These are phyloP conservation scores for Kappamyces sp. DNA, from an alignment of 192 early-diverging fungal species.

Conservation along the genomic window DNA sequence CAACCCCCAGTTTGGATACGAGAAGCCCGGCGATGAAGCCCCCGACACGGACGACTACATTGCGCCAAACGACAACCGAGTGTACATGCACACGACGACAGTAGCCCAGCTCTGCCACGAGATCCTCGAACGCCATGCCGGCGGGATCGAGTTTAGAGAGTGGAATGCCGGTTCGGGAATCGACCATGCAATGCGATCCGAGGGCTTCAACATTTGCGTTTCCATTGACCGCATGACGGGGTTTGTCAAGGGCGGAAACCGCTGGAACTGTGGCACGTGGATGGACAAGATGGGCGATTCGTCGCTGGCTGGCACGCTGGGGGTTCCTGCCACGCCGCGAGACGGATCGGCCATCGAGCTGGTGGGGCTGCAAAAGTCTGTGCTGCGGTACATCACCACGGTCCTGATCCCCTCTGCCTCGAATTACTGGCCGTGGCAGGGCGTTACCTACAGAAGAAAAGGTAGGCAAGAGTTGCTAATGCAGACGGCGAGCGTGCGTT, in stretches of 20 bases:
- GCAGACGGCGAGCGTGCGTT: constrained; percentile 17
- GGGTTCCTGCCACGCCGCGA: constrained; percentile 85
- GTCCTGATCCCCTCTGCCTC: constrained; percentile 6
- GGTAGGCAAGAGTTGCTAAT: background rate
- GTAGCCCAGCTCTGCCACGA: constrained; percentile 87
- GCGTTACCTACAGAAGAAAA: constrained; percentile 18
- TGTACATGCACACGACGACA: constrained; percentile 62
- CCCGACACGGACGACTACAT: constrained; percentile 35
- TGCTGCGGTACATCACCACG: constrained; percentile 21
- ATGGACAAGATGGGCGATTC: constrained; percentile 96
- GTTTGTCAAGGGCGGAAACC: constrained; percentile 79
- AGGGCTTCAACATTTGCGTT: constrained; percentile 81
- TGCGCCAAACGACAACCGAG: constrained; percentile 39
- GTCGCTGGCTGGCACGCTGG: constrained; percentile 86
- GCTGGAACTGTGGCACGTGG: constrained; percentile 97
- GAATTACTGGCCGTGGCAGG: constrained; percentile 7
- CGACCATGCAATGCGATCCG: constrained; percentile 86
- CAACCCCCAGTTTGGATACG: constrained; percentile 21
- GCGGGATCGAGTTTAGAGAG: constrained; percentile 87
- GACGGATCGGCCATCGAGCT: constrained; percentile 92
- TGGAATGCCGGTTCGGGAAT: constrained; percentile 85
- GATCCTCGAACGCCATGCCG: constrained; percentile 82
- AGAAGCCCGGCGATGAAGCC: constrained; percentile 24
- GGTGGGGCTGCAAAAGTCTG: constrained; percentile 71
- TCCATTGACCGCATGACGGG: constrained; percentile 65